Base-by-base conservation (phyloP, 2,329 filamentous ascomycete species). In the Trichoderma atroviride region DNA sequence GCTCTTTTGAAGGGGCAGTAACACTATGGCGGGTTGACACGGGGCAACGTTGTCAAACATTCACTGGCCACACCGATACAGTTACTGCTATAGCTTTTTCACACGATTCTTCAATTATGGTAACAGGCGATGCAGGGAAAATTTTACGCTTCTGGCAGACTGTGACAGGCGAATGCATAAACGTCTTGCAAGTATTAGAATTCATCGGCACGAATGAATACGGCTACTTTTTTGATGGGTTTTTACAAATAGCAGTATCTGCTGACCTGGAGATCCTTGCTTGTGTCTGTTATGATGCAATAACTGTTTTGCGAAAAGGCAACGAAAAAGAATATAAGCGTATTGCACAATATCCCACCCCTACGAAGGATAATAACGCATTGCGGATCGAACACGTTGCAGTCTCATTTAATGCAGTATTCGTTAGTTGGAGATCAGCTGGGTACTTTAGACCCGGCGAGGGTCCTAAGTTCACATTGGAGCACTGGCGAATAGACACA, bases 271-370 rank as follows among this genome's bases (percentile, higher is more conserved):
- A 3, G 6, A 43, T 43, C 6, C 6, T 43, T n/a, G 40, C 3
- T 43, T 43, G 40, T n/a, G 6, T 16, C 16, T 0, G 2, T 3
- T 0, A 9, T 35, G 11, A 4, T 13, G 6, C 4, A 1, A n/a
- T 43, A n/a, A 1, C 19, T 19, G 6, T 43, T 9, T 19, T 43
- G 6, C 16, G 16, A 9, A 43, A 43, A 19, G 7, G 9, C 4
- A n/a, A 9, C 5, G 19, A n/a, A 0, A 43, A 43, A 43, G 16
- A n/a, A n/a, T 43, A 43, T 3, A n/a, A 3, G 40, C 7, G 16
- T 16, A n/a, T 43, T 19, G 37, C 16, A 0, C 14, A 43, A 19
- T 43, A 43, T 16, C 2, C 14, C 2, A 16, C 37, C 5, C 37
- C 37, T 40, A 2, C 1, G 29, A 7, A 31, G 29, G 29, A 4